Base-by-base conservation (phyloP, 1,284 basidiomycete species). In the Ganoderma sinense region DNA sequence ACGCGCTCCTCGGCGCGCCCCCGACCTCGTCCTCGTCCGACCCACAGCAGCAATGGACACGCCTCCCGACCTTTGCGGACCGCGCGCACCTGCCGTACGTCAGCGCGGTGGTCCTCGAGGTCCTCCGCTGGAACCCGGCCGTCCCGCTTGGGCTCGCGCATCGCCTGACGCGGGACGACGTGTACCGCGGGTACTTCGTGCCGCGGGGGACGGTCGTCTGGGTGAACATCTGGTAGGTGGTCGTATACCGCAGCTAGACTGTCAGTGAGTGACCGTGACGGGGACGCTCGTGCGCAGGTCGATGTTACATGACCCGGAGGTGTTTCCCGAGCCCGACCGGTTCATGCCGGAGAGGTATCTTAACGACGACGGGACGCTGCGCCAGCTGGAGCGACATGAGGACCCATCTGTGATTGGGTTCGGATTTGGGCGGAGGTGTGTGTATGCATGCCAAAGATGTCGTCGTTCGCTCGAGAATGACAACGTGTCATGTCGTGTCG, bases 71-170 rank as follows among this genome's bases (percentile, higher is more conserved):
- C 1, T 77, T 82, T 58, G 65, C 75, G 1, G 81, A 84, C 67
- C 70, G 78, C 40, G 61, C 63, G 2, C 66, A 61, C 11, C 73
- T 84, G 31, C 82, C 81, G 5, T 84, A 82, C 67, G 74, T 84
- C 3, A 75, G 76, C 18, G 83, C 82, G 2, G 69, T 84, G 36
- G 76, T 83, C 3, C 80, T 81, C 48, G 82, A 83, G 66, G 69
- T 80, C 0, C 75, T 81, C 51, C 73, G 81, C 26, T 83, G 77
- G 81, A 78, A 81, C 68, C 79, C 77, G 8, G 70, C 73, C 6
- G 77, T 78, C 0, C 77, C 77, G 0, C 72, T 79, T 14, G 77
- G 77, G 18, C 66, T 78, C n/a, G 74, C 77, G 3, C 81, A 80
- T 70, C 71, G 73, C 10, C 71, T 80, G 8, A 74, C 76, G 13